Base-by-base conservation (phyloP, 306 rosid genomes). In the Amphicarpaea edgeworthii region DNA sequence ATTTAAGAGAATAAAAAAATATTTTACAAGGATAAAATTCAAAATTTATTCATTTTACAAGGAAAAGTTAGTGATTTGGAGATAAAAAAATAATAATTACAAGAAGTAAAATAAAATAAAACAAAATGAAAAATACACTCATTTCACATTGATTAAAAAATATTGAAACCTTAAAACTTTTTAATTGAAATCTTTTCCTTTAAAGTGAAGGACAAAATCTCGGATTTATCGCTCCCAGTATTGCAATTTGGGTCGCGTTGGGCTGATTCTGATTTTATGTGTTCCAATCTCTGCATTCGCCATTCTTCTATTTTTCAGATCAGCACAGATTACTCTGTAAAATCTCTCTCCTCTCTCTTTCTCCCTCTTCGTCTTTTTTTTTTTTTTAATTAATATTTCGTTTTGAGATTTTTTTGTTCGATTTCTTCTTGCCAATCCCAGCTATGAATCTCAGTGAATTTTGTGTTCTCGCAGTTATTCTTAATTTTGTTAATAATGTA, bases 141-240 rank as follows among this genome's bases (percentile, higher is more conserved):
- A 24, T 24, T 24, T 24, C 3, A 30, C 1, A 30, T 0, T 30
- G 37, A 30, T 30, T 30, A 4, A 30, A 30, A 30, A 4, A 30
- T 30, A 30, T 30, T 4, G 4, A 34, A 34, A 34, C 9, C 40
- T 7, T 6, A 0, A 7, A 34, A 10, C 5, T 12, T 32, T 32
- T 16, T 32, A 37, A 64, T 50, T 7, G 23, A 77, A 79, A 72
- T 51, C 15, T 30, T 34, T 37, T 14, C 59, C 28, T 59, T 75
- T 60, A 3, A 30, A 69, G 62, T 11, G 69, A 63, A 70, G 65
- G 78, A 76, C 82, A 82, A 82, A 62, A 76, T 77, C 78, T 82
- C 75, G 78, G 70, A 55, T 63, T 64, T 76, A 72, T 70, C 75
- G 82, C 47, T 7, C 19, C 9, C 21, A 49, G 46, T 73, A 51